Evolutionary conservation across 495 filamentous ascomycete species (phyloP), one percentile per base, ranked within the genome.

Genomic region (Penicillium canescens): DNA sequence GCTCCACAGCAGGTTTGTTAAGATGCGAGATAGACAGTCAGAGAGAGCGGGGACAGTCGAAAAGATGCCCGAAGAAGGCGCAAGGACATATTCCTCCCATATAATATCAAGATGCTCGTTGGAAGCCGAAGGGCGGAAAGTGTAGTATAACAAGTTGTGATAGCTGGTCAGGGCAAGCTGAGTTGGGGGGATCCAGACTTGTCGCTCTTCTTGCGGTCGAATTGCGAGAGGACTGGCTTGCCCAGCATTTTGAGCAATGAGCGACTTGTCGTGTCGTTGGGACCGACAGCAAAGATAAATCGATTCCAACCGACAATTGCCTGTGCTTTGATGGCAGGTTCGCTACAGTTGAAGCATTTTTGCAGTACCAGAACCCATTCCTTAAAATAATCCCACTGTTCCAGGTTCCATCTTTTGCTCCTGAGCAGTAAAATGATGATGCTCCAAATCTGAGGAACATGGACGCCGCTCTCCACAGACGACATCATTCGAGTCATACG

Each of bases 391-490:
- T 86, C 79, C 91, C 90, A 97, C 52, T 81, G 74, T 28, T 90
- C 82, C 13, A 92, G 62, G 20, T 81, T 76, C 40, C 73, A 80
- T 35, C 71, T 72, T 52, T 82, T 82, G 46, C 77, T 79, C 41
- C 87, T 82, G 28, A 96, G 76, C 18, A 96, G 81, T 3, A 96
- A 77, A 8, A 93, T 77, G 4, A 94, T 77, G 18, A 89, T 78
- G 43, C 86, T 89, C 93, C 93, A 98, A 28, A 97, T 88, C 48
- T 90, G 86, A 6, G 94, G 91, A n/a, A 94, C 90, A 52, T 83
- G 78, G 0, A 77, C 64, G 20, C 77, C 76, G 9, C 82, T 82
- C n/a, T 86, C 79, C 39, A 85, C 81, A 37, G 83, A 78, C 21
- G 79, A 75, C 36, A 88, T 70, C 82, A 96, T 88, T n/a, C 80